phyloP scores from a whole-genome alignment of 257 asterid species.

The Capsicum rhomboideum region DNA sequence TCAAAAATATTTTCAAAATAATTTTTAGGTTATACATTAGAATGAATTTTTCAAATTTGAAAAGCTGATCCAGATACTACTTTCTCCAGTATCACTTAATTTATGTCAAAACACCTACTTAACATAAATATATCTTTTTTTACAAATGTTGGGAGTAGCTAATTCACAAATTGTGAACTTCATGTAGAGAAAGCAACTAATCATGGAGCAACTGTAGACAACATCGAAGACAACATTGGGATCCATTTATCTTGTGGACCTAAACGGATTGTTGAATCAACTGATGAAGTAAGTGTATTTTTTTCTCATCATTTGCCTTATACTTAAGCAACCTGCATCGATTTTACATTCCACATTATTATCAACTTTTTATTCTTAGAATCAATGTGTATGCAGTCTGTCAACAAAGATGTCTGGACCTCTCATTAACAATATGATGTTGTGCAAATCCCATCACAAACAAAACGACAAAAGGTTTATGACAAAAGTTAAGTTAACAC shows the following conservation, averaged over 20 bases:
- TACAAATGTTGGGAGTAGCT: not conserved
- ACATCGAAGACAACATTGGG: not conserved
- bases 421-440: too few relatives aligned
- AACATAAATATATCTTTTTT: not conserved
- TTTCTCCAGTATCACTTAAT: too few relatives aligned
- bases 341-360: not conserved
- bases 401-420: not conserved
- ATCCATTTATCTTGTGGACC: too few relatives aligned
- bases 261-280: too few relatives aligned
- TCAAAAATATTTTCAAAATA: too few relatives aligned
- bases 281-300: not conserved
- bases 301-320: not conserved
- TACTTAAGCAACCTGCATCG: not conserved
- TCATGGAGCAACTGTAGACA: not conserved
- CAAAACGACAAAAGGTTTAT: too few relatives aligned
- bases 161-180: not conserved
- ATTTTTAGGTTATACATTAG: too few relatives aligned
- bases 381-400: not conserved
- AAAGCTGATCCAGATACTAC: too few relatives aligned
- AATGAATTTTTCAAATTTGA: too few relatives aligned
- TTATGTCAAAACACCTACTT: not conserved
- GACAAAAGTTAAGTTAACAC: too few relatives aligned
- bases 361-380: too few relatives aligned
- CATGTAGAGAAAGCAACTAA: not conserved
- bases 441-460: too few relatives aligned